Evolutionary conservation across 2,329 filamentous ascomycete species (phyloP), one percentile per base, ranked within the genome.

Genomic region (Botrytis fragariae): DNA sequence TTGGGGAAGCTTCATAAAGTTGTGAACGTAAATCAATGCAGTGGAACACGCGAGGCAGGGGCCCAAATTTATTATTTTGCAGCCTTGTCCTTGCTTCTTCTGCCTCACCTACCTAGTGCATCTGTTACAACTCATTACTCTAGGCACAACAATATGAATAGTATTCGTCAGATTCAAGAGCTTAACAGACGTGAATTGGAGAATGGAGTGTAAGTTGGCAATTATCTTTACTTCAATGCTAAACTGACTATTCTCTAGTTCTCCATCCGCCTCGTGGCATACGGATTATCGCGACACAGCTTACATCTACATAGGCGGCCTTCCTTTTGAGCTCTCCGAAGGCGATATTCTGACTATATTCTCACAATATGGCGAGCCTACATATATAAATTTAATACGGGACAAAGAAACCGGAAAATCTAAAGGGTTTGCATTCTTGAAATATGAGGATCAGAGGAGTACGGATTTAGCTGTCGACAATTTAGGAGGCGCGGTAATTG

Each of bases 381-480:
- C 95, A 4, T 97, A 95, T 83, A 87, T 99, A 74, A 97, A 98
- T 79, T 89, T 99, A 20, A 91, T 92, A 65, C 93, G 96, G 80
- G 96, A 99, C 86, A 96, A 96, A 81, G 97, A 98, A 81, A 97
- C 95, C 0, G 96, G 96, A 75, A 98, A 97, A 83, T 97, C 93
- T 75, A 92, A 92, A 77, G 96, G 96, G 0, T 99, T 98, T 81
- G 94, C 92, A 4, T 99, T 97, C 87, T 87, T 99, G 74, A 99
- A 99, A 81, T 99, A 98, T 83, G 96, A 99, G 82, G 95, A 99
- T 83, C 96, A 99, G 85, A 88, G 95, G 78, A 98, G 95, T 83
- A 97, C 93, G 75, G 95, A 98, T 83, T 85, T 99, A 60, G 96
- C 97, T 0, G 97, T 99, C 16, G 96, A 99, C 83, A 99, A 99